phyloP scores from a whole-genome alignment of 345 rosid genomes.

The Balakata baccata region DNA sequence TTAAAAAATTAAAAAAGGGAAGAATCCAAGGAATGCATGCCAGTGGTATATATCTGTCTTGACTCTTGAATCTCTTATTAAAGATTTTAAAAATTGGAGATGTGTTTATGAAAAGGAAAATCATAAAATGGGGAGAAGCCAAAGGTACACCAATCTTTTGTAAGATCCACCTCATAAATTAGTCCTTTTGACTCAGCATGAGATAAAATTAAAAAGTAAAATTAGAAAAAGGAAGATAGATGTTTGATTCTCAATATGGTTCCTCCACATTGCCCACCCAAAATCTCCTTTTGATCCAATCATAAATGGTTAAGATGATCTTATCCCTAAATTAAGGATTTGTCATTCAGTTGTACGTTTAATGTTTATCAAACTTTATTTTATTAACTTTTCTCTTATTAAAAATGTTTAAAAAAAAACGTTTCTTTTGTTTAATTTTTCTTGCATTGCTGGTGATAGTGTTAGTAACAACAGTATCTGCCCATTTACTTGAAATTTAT shows the following conservation, averaged over 20 bases:
- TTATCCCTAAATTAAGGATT: neutral
- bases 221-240: neutral
- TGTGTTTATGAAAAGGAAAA: neutral
- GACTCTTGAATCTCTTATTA: neutral
- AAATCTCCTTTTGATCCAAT: neutral
- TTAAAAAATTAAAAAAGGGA: neutral
- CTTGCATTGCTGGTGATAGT: neutral
- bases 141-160: neutral
- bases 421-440: neutral
- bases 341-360: neutral
- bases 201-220: neutral
- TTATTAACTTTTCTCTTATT: neutral
- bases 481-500: no score
- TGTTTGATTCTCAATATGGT: neutral
- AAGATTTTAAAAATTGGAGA: neutral
- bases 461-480: no score
- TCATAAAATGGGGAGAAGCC: neutral
- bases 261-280: neutral
- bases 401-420: no score
- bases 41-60: neutral
- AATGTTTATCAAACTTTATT: neutral
- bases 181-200: slow-evolving; percentile 6
- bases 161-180: slow-evolving; percentile 1
- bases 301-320: neutral
- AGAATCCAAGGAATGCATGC: neutral